Evolutionary conservation across 2,329 filamentous ascomycete species (phyloP).

Genomic region (Phoma herbarum): DNA sequence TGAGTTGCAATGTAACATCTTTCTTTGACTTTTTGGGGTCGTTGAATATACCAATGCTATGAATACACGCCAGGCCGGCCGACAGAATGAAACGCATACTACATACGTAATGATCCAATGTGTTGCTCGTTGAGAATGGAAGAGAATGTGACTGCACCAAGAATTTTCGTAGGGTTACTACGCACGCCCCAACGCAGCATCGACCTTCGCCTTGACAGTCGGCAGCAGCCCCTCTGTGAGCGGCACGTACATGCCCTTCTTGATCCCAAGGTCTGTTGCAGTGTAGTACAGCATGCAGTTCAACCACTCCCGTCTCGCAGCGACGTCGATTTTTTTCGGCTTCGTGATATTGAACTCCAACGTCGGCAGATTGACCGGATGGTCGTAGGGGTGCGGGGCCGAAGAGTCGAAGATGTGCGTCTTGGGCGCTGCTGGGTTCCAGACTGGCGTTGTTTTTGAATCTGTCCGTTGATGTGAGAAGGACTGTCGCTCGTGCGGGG

Average conservation of each 20-base stretch:
- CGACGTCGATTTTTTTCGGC: constrained; percentile 32
- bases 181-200: constrained; percentile 18
- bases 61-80: neutral
- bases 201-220: constrained; percentile 28
- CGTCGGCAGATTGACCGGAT: constrained; percentile 15
- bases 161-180: too few species aligned
- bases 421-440: constrained; percentile 1
- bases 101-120: neutral
- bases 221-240: constrained; percentile 31
- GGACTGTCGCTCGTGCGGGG: neutral
- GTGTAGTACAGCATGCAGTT: constrained; percentile 39
- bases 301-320: constrained; percentile 36
- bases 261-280: constrained; percentile 37
- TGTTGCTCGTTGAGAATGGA: neutral
- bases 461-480: neutral
- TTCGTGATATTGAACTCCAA: constrained; percentile 21
- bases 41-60: neutral
- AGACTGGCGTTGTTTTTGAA: neutral
- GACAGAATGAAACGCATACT: neutral
- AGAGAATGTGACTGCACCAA: too few species aligned
- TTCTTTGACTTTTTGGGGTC: too few species aligned
- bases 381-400: constrained; percentile 34
- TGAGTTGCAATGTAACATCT: too few species aligned
- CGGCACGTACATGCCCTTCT: constrained; percentile 40
- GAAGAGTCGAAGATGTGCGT: constrained; percentile 34